Evolutionary conservation across 768 basidiomycete species (phyloP).

Genomic region (Sporobolomyces phaffii): DNA sequence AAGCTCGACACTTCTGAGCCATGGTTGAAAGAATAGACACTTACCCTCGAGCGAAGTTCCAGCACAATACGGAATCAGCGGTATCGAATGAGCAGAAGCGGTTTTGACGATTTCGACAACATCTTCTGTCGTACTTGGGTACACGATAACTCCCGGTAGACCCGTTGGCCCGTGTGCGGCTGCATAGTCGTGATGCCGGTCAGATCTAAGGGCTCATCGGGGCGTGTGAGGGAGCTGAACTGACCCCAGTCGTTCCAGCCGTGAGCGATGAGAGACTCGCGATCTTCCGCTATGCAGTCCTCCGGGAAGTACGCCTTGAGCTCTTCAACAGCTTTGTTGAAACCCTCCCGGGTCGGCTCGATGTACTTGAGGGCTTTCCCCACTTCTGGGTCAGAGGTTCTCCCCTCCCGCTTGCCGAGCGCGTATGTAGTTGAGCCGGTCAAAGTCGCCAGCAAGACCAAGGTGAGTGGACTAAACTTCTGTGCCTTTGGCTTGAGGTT

Average conservation of each 20-base stretch:
- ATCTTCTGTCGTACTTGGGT: conserved; percentile 65
- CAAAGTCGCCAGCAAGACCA: conserved; percentile 32
- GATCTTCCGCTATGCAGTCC: conserved; percentile 32
- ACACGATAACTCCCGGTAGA: conserved; percentile 43
- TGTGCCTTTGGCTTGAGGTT: background rate
- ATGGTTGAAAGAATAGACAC: conserved; percentile 41
- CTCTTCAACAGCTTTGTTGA: conserved; percentile 29
- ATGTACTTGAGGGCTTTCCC: background rate
- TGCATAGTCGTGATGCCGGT: no score
- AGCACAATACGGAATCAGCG: conserved; percentile 73
- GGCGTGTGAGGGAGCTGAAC: background rate
- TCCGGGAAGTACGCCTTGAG: conserved; percentile 29
- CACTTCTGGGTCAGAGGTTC: background rate
- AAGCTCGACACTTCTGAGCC: background rate
- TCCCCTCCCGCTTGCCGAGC: conserved; percentile 6
- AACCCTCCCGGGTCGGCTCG: conserved; percentile 32
- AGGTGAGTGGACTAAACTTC: conserved; percentile 10
- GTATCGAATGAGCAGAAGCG: conserved; percentile 65
- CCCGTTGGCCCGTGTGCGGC: conserved; percentile 38
- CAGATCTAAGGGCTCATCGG: background rate
- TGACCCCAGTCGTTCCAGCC: conserved; percentile 38
- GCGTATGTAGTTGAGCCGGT: conserved; percentile 26
- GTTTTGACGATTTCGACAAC: conserved; percentile 74
- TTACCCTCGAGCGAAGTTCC: conserved; percentile 88
- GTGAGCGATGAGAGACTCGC: conserved; percentile 33